Evolutionary conservation across 1,139 yeast genomes (phyloP), one percentile per base, ranked within the genome.

Genomic region (Debaryomyces subglobosus): DNA sequence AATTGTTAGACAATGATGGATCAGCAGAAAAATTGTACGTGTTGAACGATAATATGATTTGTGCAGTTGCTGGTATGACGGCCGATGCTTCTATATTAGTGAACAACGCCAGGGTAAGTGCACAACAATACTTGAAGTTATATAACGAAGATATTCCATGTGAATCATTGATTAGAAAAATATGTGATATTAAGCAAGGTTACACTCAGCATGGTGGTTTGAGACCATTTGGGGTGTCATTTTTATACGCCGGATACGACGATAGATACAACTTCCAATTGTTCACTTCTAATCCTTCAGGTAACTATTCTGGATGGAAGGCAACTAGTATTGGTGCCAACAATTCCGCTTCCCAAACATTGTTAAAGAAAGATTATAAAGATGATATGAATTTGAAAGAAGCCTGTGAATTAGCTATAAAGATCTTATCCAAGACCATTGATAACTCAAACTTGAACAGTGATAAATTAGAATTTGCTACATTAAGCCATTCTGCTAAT

Each of bases 201-300:
- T 95, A 95, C 69, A 95, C 99, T 12, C 99, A 94, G 69, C 96
- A 89, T 64, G 99, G 99, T 63, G 99, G 99, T 40, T 79, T 94
- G 64, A 85, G 99, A 70, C 99, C 99, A 24, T 95, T 91, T 68
- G 99, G 99, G 60, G 99, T 94, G 41, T 88, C 96, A 52, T 91
- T 95, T 71, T 82, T 95, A 55, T 94, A 89, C 64, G 99, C 98
- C 8, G 99, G 99, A 4, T 88, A 86, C 65, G 99, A 95, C 66
- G 95, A 90, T 50, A 75, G 90, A 61, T 87, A 86, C 61, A 90
- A 92, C 44, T 94, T 87, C 76, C 99, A 95, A 70, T 78, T 95
- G 58, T 95, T 87, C 71, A 92, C 97, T 16, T 88, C 96, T 18
- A 94, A 95, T 65, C 99, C 99, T 12, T 88, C 96, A 0, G 99